phyloP scores from a whole-genome alignment of 202 grass and related monocot species.

The Setaria italica region DNA sequence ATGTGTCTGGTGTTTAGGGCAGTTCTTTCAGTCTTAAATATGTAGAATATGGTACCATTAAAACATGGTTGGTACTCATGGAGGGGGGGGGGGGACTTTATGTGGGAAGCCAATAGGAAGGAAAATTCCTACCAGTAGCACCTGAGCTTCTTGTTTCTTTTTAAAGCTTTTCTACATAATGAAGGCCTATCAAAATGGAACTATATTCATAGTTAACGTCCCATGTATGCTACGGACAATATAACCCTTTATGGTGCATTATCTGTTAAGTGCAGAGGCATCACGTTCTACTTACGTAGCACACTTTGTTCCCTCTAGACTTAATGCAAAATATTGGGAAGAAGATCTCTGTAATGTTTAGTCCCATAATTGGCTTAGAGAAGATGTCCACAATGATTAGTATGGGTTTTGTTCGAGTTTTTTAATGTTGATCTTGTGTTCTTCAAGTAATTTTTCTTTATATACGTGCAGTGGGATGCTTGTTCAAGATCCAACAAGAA shows the following conservation, averaged over 20 bases:
- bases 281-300: background rate
- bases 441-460: background rate
- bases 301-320: background rate
- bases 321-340: background rate
- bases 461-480: conserved; percentile 81
- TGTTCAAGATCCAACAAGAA: conserved; percentile 94
- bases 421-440: conserved; percentile 6
- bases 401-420: background rate
- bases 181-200: background rate
- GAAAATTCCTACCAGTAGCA: background rate
- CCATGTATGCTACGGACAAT: background rate
- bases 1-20: background rate
- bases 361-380: background rate
- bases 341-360: conserved; percentile 13
- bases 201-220: background rate
- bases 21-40: background rate
- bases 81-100: background rate
- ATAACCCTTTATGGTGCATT: background rate
- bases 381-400: background rate
- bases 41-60: background rate
- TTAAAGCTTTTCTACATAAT: background rate
- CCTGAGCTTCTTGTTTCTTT: background rate
- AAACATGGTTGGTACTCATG: too few relatives aligned
- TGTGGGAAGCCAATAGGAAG: background rate
- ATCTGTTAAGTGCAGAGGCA: background rate